Conservation (phyloP, 1,284 basidiomycete genomes). For the Austroboletus niveus region DNA sequence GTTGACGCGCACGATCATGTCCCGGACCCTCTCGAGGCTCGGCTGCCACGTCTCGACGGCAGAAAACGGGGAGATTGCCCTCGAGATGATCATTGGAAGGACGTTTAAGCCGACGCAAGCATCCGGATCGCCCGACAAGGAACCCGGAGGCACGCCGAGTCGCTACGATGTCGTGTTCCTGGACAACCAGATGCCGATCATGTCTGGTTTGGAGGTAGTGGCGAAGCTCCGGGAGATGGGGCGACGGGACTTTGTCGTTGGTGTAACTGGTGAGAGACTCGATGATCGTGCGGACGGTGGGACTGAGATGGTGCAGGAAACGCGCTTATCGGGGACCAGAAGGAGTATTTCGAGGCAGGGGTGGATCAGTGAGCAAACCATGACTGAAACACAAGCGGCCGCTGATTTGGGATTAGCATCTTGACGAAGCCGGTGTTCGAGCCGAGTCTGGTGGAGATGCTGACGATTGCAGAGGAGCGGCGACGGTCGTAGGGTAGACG, state of each 20-base stretch:
- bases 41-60: slow-evolving; percentile 79
- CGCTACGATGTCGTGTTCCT: slow-evolving; percentile 73
- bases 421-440: slow-evolving; percentile 71
- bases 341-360: slow-evolving; percentile 76
- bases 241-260: slow-evolving; percentile 73
- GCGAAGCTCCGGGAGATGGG: slow-evolving; percentile 64
- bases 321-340: slow-evolving; percentile 63
- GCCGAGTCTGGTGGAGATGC: slow-evolving; percentile 51
- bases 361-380: slow-evolving; percentile 61
- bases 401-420: slow-evolving; percentile 39
- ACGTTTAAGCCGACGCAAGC: slow-evolving; percentile 1
- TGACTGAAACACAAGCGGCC: neutral
- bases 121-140: neutral
- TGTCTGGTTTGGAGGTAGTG: slow-evolving; percentile 76
- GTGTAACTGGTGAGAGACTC: slow-evolving; percentile 58
- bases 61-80: slow-evolving; percentile 83
- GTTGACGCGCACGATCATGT: slow-evolving; percentile 82
- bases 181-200: slow-evolving; percentile 86
- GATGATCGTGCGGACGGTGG: neutral
- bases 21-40: slow-evolving; percentile 72
- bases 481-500: slow-evolving; percentile 20
- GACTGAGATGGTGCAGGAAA: slow-evolving; percentile 47
- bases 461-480: slow-evolving; percentile 52
- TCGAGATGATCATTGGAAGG: slow-evolving; percentile 65
- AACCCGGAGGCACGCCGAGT: neutral